Evolutionary conservation across 2,329 filamentous ascomycete species (phyloP).

Genomic region (Talaromyces sp.): DNA sequence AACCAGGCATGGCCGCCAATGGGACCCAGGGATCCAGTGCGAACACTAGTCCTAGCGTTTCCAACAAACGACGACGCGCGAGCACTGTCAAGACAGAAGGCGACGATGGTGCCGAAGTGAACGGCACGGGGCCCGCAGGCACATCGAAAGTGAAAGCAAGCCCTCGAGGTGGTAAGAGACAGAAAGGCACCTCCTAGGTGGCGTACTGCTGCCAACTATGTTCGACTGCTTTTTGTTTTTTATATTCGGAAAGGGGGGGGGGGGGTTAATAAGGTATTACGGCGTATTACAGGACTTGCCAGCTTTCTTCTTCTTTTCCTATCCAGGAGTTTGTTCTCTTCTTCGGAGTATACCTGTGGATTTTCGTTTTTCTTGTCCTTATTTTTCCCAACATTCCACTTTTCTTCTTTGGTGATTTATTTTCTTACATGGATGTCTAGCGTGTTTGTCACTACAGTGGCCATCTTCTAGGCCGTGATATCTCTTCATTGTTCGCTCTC

Average conservation of each 20-base stretch:
- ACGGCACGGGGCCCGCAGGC: slow-evolving; percentile 35
- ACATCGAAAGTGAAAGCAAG: slow-evolving; percentile 43
- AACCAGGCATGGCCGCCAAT: slow-evolving; percentile 51
- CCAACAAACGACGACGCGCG: slow-evolving; percentile 53
- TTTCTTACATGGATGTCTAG: neutral
- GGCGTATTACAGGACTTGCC: slow-evolving; percentile 14
- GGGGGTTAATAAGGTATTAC: slow-evolving; percentile 6
- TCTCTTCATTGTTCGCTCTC: neutral
- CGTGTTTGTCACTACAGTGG: neutral
- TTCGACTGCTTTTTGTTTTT: slow-evolving; percentile 11
- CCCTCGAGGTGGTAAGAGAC: slow-evolving; percentile 42
- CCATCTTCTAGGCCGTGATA: neutral
- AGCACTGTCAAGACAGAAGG: slow-evolving; percentile 57
- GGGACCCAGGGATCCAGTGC: slow-evolving; percentile 49
- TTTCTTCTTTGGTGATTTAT: neutral
- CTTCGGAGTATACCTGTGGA: slow-evolving; percentile 3
- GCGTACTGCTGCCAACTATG: neutral
- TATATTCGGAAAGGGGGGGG: slow-evolving; percentile 12
- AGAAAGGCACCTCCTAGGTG: slow-evolving; percentile 37
- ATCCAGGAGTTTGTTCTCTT: slow-evolving; percentile 11
- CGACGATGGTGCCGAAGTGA: slow-evolving; percentile 50
- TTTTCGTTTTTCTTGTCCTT: neutral
- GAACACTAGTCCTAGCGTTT: slow-evolving; percentile 59
- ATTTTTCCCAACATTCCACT: neutral
- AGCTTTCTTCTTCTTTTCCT: slow-evolving; percentile 4